Percentiles rank a stretch among this genome's conserved stretches.
These are phyloP conservation scores for Margaritispora aquatica DNA, from an alignment of 495 filamentous ascomycete genomes.

Conservation along the genomic window DNA sequence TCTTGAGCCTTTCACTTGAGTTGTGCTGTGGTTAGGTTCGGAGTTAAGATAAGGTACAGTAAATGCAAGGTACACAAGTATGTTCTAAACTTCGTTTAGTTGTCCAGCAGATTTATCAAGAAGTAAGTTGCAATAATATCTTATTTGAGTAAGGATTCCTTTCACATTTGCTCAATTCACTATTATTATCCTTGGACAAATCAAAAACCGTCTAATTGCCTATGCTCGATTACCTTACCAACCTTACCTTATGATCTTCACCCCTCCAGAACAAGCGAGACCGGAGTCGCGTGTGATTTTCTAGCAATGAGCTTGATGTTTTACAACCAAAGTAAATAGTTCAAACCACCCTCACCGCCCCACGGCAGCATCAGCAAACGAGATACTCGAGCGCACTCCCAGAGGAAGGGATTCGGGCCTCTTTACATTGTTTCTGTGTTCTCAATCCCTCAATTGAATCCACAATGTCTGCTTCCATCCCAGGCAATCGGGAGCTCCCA, in stretches of 20 bases:
- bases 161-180: too few species aligned
- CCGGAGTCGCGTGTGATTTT: neutral
- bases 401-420: neutral
- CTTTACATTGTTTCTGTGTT: neutral
- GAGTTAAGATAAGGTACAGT: too few species aligned
- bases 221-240: neutral
- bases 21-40: too few species aligned
- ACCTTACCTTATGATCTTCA: neutral
- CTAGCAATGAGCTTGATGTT: neutral
- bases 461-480: constrained; percentile 82
- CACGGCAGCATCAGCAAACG: neutral
- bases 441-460: neutral
- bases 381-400: neutral
- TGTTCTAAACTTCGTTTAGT: too few species aligned
- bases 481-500: constrained; percentile 79
- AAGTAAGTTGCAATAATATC: too few species aligned
- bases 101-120: too few species aligned
- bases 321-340: neutral
- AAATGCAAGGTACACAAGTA: too few species aligned
- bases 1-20: too few species aligned
- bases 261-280: neutral
- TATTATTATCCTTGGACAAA: too few species aligned
- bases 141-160: too few species aligned
- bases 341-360: constrained; percentile 3
- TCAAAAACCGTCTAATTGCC: too few species aligned